Evolutionary conservation across 805 yeast genomes (phyloP).

Genomic region (Yarrowia sp.): DNA sequence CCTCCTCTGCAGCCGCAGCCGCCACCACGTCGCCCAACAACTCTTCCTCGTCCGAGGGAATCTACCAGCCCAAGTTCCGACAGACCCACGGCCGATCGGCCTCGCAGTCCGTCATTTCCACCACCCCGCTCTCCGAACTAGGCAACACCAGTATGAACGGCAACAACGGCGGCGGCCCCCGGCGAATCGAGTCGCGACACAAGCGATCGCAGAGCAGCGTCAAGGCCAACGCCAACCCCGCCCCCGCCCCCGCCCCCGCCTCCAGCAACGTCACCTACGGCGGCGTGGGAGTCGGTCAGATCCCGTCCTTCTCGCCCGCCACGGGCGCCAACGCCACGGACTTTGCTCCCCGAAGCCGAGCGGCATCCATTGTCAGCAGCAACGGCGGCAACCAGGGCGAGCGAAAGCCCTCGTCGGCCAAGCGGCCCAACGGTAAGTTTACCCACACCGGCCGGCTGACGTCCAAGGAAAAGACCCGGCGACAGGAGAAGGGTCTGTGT

Average conservation of each 20-base stretch:
- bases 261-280: constrained; percentile 16
- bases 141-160: constrained; percentile 35
- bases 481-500: constrained; percentile 36
- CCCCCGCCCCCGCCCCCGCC: not conserved
- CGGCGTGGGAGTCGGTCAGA: constrained; percentile 31
- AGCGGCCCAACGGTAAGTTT: constrained; percentile 38
- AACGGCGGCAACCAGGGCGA: not conserved
- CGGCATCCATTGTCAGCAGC: constrained; percentile 8
- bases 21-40: constrained; percentile 26
- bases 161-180: constrained; percentile 36
- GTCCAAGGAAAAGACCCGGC: constrained; percentile 35
- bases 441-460: constrained; percentile 34
- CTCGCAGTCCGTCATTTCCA: constrained; percentile 36
- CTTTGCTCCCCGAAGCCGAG: constrained; percentile 29
- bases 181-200: constrained; percentile 35
- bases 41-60: constrained; percentile 26
- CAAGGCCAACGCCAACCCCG: not conserved
- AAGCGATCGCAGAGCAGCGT: constrained; percentile 25
- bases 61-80: constrained; percentile 37
- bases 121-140: constrained; percentile 35
- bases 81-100: constrained; percentile 33
- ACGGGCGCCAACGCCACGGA: constrained; percentile 3
- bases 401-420: constrained; percentile 32
- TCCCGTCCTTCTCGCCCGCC: constrained; percentile 30
- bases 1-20: not conserved